These are phyloP conservation scores for Cutaneotrichosporon sp. DNA, from an alignment of 1,284 basidiomycete species.

Conservation along the genomic window DNA sequence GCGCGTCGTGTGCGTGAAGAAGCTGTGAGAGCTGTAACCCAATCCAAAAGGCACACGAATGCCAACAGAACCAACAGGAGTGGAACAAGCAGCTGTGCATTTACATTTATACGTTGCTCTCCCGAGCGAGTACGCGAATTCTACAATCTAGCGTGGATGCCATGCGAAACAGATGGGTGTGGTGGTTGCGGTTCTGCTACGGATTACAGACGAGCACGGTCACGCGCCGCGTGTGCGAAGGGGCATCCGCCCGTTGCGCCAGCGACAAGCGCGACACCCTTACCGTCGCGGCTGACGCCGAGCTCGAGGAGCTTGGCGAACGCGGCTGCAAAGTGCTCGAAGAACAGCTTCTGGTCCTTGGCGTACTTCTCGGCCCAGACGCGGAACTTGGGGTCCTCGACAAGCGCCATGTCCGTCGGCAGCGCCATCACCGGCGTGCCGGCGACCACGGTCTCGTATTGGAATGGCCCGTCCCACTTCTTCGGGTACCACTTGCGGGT, in stretches of 20 bases:
- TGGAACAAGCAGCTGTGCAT: too few relatives aligned
- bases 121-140: too few relatives aligned
- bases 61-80: too few relatives aligned
- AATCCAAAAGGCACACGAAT: too few relatives aligned
- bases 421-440: conserved; percentile 56
- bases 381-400: conserved; percentile 47
- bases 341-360: conserved; percentile 55
- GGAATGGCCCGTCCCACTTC: conserved; percentile 55
- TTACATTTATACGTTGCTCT: too few relatives aligned
- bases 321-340: conserved; percentile 52
- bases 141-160: too few relatives aligned
- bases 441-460: conserved; percentile 49
- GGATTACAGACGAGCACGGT: conserved; percentile 3
- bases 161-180: too few relatives aligned
- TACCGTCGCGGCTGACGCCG: conserved; percentile 49
- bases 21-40: too few relatives aligned
- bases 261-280: conserved; percentile 43
- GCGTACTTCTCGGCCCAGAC: conserved; percentile 52
- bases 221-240: conserved; percentile 24
- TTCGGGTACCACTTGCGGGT: conserved; percentile 53
- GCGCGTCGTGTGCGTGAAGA: too few relatives aligned
- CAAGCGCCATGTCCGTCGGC: conserved; percentile 51
- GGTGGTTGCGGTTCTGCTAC: not conserved
- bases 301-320: conserved; percentile 50
- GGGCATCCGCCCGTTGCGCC: conserved; percentile 45